Evolutionary conservation across 805 yeast species (phyloP).

Genomic region (Sugiyamaella chiloensis): DNA sequence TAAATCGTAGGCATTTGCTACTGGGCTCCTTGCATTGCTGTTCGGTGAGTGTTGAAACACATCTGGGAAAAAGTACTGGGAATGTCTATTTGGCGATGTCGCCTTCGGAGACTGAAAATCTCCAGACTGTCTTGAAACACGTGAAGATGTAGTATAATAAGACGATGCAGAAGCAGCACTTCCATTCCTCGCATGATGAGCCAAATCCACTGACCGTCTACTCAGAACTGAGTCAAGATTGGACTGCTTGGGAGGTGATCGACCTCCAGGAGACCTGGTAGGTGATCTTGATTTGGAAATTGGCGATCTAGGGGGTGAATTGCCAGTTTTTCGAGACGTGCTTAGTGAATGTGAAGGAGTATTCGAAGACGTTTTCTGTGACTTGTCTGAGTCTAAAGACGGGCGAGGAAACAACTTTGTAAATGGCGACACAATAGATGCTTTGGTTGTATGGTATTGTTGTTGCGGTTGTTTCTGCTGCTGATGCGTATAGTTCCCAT

Average conservation of each 20-base stretch:
- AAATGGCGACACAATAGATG: not conserved
- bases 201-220: not conserved
- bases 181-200: not conserved
- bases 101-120: not conserved
- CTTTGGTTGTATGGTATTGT: no score
- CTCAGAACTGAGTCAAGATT: not conserved
- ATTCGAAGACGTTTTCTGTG: not conserved
- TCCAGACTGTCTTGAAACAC: not conserved
- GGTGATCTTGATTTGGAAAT: not conserved
- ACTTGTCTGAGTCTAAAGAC: not conserved
- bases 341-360: not conserved
- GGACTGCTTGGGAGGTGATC: not conserved
- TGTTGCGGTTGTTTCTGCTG: no score
- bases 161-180: not conserved
- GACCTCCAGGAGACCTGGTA: not conserved
- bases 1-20: not conserved
- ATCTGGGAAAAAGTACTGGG: slow-evolving; percentile 11
- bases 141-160: slow-evolving; percentile 1
- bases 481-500: no score
- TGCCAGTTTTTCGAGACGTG: not conserved
- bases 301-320: not conserved
- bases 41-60: slow-evolving; percentile 1
- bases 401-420: not conserved
- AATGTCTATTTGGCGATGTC: not conserved
- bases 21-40: not conserved